Base-by-base conservation (phyloP, 192 early-diverging fungal genomes). In the Pilaira anomala region DNA sequence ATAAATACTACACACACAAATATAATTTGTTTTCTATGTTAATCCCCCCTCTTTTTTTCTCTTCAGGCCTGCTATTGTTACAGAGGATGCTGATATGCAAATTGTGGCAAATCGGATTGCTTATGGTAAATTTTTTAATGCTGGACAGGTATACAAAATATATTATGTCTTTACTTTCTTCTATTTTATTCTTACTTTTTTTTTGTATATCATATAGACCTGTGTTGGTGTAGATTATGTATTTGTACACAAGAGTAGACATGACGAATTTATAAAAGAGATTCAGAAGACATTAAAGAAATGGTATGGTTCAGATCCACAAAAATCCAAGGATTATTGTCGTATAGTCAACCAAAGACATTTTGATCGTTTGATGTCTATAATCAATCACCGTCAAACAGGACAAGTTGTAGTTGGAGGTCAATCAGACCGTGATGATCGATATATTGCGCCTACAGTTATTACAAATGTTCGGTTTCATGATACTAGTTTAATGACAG, bases 111-210 rank as follows among this genome's bases (percentile, higher is more conserved):
- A 83, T 49, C 87, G 94, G 9, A 73, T 96, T 57, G 68, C 84
- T 63, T 93, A 85, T 81, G 87, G 83, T 56, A 98, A 97, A 71
- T 76, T 83, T 40, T 76, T 83, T 73, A 98, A 98, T 71, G 78
- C 78, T 68, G 96, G 96, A 18, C 95, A 96, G 85, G 85, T 86
- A 66, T 59, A 16, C 30, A 28, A 18, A 55, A 55, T 14, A 54
- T 26, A 54, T 5, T n/a, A 7, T 14, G 21, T 25, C 8, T 14
- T 9, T 0, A 7, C 1, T 22, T 0, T 28, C 26, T 7, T 29
- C 14, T 13, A 5, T 3, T 2, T 51, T 28, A 16, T n/a, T 6
- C 28, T 52, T 28, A 52, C 51, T n/a, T 14, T 53, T 6, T 1
- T 45, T 18, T 26, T 52, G 7, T 57, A 18, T 14, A 22, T 60